phyloP scores from a whole-genome alignment of 768 basidiomycete genomes.

The Hygrophoropsis aurantiaca region DNA sequence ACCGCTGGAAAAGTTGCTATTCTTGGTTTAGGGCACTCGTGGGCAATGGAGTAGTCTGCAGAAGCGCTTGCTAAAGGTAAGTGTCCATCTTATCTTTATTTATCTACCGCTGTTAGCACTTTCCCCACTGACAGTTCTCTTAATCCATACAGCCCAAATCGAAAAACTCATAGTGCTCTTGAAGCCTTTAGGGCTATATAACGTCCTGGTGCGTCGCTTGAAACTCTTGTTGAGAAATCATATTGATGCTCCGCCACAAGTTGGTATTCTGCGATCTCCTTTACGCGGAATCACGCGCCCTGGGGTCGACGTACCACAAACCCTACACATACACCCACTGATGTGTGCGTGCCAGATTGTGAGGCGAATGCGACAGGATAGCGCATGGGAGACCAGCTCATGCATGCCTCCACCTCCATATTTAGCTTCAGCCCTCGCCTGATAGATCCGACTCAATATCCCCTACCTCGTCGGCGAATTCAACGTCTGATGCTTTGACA shows the following conservation, averaged over 20 bases:
- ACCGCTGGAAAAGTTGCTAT: slow-evolving; percentile 63
- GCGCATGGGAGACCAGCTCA: no score
- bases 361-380: no score
- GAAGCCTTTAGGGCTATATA: slow-evolving; percentile 58
- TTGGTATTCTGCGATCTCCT: slow-evolving; percentile 33
- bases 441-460: no score
- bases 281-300: no score
- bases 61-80: slow-evolving; percentile 54
- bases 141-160: slow-evolving; percentile 36
- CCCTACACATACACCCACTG: no score
- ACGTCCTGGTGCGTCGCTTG: slow-evolving; percentile 55
- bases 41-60: slow-evolving; percentile 59
- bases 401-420: no score
- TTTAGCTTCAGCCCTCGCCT: no score
- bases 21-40: slow-evolving; percentile 66
- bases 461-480: no score
- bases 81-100: no score
- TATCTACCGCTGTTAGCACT: background rate
- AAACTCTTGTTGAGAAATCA: slow-evolving; percentile 54
- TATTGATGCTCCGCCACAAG: slow-evolving; percentile 41
- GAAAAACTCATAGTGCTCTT: slow-evolving; percentile 46
- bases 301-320: no score
- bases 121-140: background rate
- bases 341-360: no score
- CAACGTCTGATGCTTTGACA: no score